Base-by-base conservation (phyloP, 2,329 filamentous ascomycete genomes). In the Hymenoscyphus fructigenus region DNA sequence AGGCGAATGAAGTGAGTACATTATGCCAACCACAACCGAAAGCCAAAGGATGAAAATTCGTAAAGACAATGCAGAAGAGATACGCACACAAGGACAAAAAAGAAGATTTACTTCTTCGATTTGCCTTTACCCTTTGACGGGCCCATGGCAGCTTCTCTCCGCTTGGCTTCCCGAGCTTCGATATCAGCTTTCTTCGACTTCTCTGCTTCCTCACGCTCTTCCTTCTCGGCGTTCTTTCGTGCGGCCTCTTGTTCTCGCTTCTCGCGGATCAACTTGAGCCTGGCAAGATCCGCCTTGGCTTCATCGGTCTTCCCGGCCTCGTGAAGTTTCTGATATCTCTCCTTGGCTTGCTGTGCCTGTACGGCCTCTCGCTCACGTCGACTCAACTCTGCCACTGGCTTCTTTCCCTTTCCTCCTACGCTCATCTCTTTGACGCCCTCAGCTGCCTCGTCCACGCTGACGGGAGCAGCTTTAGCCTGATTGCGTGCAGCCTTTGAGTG, bases 221-320 rank as follows among this genome's bases (percentile, higher is more conserved):
- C 74, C 64, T 76, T 78, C 74, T 78, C 73, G 20, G 72, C 76
- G 80, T 91, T 86, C 83, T 94, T 93, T 73, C 92, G 83, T 34
- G 88, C 91, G 61, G 91, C 87, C 74, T 96, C 94, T 23, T 89
- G 89, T 74, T 91, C 93, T 68, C 95, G 87, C 81, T 92, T 90
- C 83, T 97, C 92, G 58, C 89, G 87, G 70, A 99, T 92, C 66
- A 94, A 76, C 77, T 83, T 88, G 74, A 99, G 80, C 63, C 95
- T 86, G 65, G 92, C 94, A 71, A 98, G 76, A 79, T 99, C 95
- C 5, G 91, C 89, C 77, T 92, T 90, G 58, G 94, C 93, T 83
- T 97, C 91, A 67, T 99, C 95, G 56, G 95, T 98, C 87, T 98
- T 98, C 74, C 94, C 94, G 75, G 93, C 91, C 64, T 93, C 91